A percentile compares a stretch with the other conserved stretches of the same genome.
Conservation (phyloP, 179 eudicot genomes). For the Actinidia chinensis region DNA sequence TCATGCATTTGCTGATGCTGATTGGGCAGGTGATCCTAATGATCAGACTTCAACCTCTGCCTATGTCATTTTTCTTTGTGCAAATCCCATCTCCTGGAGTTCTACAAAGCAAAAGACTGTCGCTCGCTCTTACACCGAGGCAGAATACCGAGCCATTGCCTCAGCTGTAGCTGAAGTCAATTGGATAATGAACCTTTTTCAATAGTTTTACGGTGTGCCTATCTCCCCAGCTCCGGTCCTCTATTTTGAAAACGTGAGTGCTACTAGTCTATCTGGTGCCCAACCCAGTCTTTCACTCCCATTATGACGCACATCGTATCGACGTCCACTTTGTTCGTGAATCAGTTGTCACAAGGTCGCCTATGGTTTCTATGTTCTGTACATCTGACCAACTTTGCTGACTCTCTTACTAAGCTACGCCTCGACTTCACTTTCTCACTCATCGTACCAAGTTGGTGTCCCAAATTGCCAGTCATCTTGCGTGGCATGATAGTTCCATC, state of each 20-base stretch:
- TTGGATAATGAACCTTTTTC: not conserved
- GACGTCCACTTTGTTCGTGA: not conserved
- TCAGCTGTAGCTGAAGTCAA: not conserved
- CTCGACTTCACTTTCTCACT: not conserved
- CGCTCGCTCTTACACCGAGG: not conserved
- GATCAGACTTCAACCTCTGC: not conserved
- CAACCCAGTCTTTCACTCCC: conserved; percentile 7
- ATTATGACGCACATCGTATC: not conserved
- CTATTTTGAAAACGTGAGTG: not conserved
- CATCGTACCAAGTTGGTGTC: not conserved
- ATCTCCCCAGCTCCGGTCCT: not conserved
- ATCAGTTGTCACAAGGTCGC: not conserved
- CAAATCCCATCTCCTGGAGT: not conserved
- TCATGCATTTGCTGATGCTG: not conserved
- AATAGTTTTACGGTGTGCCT: not conserved
- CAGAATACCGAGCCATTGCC: not conserved
- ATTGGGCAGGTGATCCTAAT: not conserved
- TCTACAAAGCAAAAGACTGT: not conserved
- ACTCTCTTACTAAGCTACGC: not conserved
- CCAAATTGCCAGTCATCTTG: not conserved
- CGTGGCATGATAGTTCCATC: not conserved
- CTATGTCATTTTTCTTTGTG: not conserved
- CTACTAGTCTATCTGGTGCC: not conserved
- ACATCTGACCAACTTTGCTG: not conserved
- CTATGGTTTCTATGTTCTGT: not conserved